Conservation (phyloP, 2,329 filamentous ascomycete species). For the Colletotrichum graminicola region DNA sequence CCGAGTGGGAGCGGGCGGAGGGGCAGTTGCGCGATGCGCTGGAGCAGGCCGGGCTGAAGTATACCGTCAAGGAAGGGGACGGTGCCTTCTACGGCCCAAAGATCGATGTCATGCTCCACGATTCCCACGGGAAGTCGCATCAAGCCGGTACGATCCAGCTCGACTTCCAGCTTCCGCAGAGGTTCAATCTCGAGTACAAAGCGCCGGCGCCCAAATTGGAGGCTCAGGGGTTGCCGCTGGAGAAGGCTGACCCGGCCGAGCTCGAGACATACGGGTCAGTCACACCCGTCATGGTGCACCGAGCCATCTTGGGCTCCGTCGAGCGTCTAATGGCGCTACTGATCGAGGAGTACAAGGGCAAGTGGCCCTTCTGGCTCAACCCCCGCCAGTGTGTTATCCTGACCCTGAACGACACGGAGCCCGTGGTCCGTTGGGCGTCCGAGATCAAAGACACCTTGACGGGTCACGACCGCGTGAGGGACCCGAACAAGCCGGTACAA, state of each 20-base stretch:
- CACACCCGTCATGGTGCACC: constrained; percentile 83
- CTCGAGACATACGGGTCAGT: constrained; percentile 67
- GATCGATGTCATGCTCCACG: constrained; percentile 86
- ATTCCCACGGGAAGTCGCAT: constrained; percentile 86
- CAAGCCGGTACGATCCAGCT: constrained; percentile 91
- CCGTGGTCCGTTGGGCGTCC: constrained; percentile 64
- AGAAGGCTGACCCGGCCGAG: constrained; percentile 45
- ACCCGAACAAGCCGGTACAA: constrained; percentile 43
- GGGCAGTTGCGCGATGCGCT: constrained; percentile 55
- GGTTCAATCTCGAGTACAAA: constrained; percentile 82
- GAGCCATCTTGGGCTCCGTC: constrained; percentile 85
- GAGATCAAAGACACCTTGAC: constrained; percentile 63
- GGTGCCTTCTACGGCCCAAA: constrained; percentile 94
- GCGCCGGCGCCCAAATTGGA: constrained; percentile 75
- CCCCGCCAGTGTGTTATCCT: constrained; percentile 82
- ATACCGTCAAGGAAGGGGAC: constrained; percentile 83
- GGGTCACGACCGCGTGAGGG: constrained; percentile 56
- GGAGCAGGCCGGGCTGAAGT: constrained; percentile 77
- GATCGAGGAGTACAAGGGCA: constrained; percentile 84
- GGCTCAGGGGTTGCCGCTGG: constrained; percentile 60
- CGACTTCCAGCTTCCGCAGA: constrained; percentile 88
- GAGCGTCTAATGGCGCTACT: constrained; percentile 88
- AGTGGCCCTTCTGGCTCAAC: constrained; percentile 91
- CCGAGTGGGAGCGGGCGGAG: constrained; percentile 69
- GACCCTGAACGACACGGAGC: constrained; percentile 73